Conservation (phyloP, 305 asterid genomes). For the Rubia tinctorum region DNA sequence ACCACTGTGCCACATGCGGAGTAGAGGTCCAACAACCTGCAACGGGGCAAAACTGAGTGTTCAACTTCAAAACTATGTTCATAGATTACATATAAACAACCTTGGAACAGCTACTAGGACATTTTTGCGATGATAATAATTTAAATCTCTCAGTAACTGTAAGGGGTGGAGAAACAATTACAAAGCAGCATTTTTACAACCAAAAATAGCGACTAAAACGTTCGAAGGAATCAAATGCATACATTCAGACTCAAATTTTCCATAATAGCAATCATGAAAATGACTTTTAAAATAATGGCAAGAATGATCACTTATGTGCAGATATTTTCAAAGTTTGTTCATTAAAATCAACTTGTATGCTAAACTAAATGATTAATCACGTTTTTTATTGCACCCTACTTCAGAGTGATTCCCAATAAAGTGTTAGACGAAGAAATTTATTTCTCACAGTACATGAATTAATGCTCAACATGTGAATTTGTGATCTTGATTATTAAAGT, state of each 20-base stretch:
- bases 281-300: not conserved
- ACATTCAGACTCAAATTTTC: not conserved
- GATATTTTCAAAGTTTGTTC: not conserved
- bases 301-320: no score
- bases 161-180: not conserved
- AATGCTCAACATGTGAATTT: not conserved
- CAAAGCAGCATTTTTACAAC: not conserved
- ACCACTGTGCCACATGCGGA: slow-evolving; percentile 83
- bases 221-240: not conserved
- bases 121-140: not conserved
- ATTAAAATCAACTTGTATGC: not conserved
- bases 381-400: not conserved
- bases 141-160: not conserved
- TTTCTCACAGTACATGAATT: not conserved
- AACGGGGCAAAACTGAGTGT: slow-evolving; percentile 10
- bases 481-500: not conserved
- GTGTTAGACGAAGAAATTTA: not conserved
- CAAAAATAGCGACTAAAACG: not conserved
- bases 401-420: not conserved
- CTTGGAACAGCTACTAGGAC: not conserved
- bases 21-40: slow-evolving; percentile 96
- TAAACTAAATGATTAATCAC: not conserved
- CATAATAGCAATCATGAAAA: not conserved
- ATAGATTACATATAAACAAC: not conserved
- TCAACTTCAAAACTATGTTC: not conserved